phyloP scores from a whole-genome alignment of 495 filamentous ascomycete species.

The Daldinia bambusicola region DNA sequence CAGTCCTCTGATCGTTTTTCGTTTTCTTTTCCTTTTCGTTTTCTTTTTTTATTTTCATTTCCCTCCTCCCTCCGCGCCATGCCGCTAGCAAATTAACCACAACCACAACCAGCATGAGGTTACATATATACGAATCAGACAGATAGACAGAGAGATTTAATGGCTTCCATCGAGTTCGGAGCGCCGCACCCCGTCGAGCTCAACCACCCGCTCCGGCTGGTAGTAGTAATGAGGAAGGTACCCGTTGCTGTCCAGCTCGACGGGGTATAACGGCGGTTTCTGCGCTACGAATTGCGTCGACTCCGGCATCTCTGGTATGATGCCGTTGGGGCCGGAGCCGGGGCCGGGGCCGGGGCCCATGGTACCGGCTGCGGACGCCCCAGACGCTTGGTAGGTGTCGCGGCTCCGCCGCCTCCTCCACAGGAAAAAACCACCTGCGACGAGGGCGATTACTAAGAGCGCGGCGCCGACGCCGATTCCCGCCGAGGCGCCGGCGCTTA shows the following conservation, averaged over 20 bases:
- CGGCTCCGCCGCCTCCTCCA: background rate
- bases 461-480: slow-evolving; percentile 39
- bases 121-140: background rate
- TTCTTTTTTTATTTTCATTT: no score
- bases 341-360: background rate
- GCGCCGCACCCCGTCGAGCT: background rate
- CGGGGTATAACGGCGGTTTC: slow-evolving; percentile 11
- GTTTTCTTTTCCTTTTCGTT: background rate
- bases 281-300: background rate
- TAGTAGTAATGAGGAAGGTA: slow-evolving; percentile 1
- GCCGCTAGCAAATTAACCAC: background rate
- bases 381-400: background rate
- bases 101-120: background rate
- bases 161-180: background rate
- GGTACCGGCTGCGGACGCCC: background rate
- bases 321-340: background rate
- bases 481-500: slow-evolving; percentile 34
- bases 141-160: background rate
- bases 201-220: background rate
- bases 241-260: background rate
- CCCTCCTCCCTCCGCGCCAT: no score
- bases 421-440: slow-evolving; percentile 5
- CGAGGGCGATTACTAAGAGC: slow-evolving; percentile 11
- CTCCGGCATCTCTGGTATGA: slow-evolving; percentile 3
- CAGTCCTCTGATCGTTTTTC: background rate